A percentile compares a stretch with the other conserved stretches of the same genome.
Evolutionary conservation across 768 basidiomycete species (phyloP).

Genomic region (Rhodocollybia butyracea): DNA sequence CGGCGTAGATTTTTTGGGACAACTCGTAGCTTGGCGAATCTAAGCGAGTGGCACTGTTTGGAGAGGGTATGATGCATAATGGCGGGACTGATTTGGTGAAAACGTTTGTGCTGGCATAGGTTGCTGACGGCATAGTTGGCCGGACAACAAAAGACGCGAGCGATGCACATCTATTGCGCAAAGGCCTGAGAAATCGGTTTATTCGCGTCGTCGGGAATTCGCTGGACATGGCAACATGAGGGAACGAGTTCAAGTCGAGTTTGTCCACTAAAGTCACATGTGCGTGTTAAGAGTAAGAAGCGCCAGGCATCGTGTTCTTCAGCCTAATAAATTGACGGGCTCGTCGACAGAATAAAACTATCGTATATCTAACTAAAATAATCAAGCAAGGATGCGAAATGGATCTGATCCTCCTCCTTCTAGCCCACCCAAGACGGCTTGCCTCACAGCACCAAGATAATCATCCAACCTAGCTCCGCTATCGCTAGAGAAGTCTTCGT

Average conservation of each 20-base stretch:
- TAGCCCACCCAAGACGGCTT: slow-evolving; percentile 67
- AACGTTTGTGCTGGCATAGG: neutral
- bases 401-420: slow-evolving; percentile 78
- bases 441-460: slow-evolving; percentile 72
- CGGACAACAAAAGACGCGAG: slow-evolving; percentile 11
- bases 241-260: no score
- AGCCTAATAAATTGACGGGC: no score
- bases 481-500: slow-evolving; percentile 75
- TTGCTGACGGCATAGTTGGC: neutral
- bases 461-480: slow-evolving; percentile 61
- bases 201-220: slow-evolving; percentile 13
- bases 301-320: no score
- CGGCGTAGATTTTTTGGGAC: slow-evolving; percentile 45
- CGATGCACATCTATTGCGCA: slow-evolving; percentile 20
- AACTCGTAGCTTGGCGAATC: slow-evolving; percentile 30
- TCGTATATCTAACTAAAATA: neutral
- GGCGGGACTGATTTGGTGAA: neutral
- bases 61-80: slow-evolving; percentile 8
- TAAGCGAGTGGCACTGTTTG: neutral
- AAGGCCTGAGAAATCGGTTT: slow-evolving; percentile 20
- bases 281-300: no score
- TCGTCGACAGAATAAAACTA: no score
- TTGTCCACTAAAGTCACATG: neutral
- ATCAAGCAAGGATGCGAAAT: slow-evolving; percentile 38
- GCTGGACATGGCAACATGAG: no score